Conservation (phyloP, 2,329 filamentous ascomycete genomes). For the Botryosphaeria dothidea region DNA sequence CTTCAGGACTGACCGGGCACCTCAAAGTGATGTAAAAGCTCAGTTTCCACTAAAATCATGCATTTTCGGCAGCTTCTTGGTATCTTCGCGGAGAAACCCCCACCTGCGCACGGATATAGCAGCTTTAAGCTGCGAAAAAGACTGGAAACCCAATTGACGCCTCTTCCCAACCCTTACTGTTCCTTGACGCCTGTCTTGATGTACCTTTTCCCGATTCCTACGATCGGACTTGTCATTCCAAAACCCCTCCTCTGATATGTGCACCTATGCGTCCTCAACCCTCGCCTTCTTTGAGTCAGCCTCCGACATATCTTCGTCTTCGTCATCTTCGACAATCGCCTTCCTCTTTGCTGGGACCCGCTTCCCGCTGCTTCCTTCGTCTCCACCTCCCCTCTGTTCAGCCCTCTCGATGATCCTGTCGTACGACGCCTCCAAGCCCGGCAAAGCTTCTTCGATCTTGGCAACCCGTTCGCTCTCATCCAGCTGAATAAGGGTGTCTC, state of each 20-base stretch:
- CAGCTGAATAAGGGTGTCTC: conserved; percentile 68
- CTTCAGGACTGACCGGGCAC: background rate
- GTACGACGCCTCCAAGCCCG: conserved; percentile 71
- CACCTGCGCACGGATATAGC: background rate
- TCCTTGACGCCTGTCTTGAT: background rate
- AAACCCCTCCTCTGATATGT: background rate
- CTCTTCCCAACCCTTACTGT: background rate
- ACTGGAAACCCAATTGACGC: background rate
- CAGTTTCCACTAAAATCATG: no score
- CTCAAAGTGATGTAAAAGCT: background rate
- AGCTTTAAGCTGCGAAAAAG: background rate
- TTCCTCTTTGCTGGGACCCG: conserved; percentile 35
- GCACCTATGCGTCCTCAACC: background rate
- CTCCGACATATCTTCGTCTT: conserved; percentile 36
- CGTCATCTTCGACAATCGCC: conserved; percentile 37
- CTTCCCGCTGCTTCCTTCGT: conserved; percentile 24
- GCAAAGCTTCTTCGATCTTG: conserved; percentile 70
- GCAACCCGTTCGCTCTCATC: conserved; percentile 68
- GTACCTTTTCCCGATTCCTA: background rate
- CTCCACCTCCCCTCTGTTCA: conserved; percentile 33
- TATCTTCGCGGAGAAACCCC: background rate
- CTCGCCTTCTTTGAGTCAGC: conserved; percentile 7
- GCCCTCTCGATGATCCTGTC: conserved; percentile 61
- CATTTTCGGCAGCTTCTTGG: background rate
- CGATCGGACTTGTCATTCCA: background rate